A percentile compares a stretch with the other conserved stretches of the same genome.
These are phyloP conservation scores for Apiospora kogelbergensis DNA, from an alignment of 2,329 filamentous ascomycete genomes.

Conservation along the genomic window DNA sequence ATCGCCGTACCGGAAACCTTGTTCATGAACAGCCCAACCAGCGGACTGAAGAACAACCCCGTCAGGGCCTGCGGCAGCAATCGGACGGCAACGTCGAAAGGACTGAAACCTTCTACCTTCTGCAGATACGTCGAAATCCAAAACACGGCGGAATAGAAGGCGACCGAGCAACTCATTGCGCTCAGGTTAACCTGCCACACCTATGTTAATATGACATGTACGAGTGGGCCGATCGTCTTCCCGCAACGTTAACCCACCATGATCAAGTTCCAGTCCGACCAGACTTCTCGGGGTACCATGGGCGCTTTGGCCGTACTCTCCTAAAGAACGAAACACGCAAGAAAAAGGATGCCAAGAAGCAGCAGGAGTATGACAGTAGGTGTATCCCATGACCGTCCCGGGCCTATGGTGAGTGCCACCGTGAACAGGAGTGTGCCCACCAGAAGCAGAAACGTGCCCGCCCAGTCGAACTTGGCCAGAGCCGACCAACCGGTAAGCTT, in stretches of 20 bases:
- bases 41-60: slow-evolving; percentile 31
- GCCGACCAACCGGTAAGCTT: slow-evolving; percentile 11
- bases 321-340: slow-evolving; percentile 33
- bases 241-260: slow-evolving; percentile 22
- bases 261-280: slow-evolving; percentile 27
- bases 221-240: neutral
- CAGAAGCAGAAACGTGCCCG: slow-evolving; percentile 28
- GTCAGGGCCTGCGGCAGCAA: slow-evolving; percentile 34
- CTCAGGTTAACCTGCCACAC: slow-evolving; percentile 25
- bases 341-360: slow-evolving; percentile 27
- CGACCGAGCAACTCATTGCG: slow-evolving; percentile 30
- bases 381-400: slow-evolving; percentile 33
- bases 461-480: slow-evolving; percentile 30
- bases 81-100: slow-evolving; percentile 31
- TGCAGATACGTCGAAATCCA: slow-evolving; percentile 37
- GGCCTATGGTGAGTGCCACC: slow-evolving; percentile 31
- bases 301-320: slow-evolving; percentile 30
- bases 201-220: neutral
- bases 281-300: slow-evolving; percentile 32
- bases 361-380: slow-evolving; percentile 33
- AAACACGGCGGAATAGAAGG: slow-evolving; percentile 33
- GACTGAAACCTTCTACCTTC: slow-evolving; percentile 27
- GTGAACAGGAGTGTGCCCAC: slow-evolving; percentile 30
- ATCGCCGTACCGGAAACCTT: slow-evolving; percentile 26
- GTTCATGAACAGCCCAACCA: slow-evolving; percentile 32